Evolutionary conservation across 768 basidiomycete genomes (phyloP), one percentile per base, ranked within the genome.

Genomic region (Kwoniella sp.): DNA sequence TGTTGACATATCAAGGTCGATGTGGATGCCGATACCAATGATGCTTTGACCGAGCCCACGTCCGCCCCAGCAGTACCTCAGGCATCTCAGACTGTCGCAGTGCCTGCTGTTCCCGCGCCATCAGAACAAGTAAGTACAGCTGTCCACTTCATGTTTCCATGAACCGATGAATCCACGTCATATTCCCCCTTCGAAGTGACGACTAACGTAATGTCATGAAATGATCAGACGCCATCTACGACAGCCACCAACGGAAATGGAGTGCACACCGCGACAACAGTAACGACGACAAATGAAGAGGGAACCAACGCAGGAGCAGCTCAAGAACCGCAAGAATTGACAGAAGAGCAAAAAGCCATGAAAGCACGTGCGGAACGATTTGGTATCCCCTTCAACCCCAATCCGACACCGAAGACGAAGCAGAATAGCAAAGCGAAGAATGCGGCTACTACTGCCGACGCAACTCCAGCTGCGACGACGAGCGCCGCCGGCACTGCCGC

Each of bases 311-410:
- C n/a, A n/a, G n/a, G n/a, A n/a, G 30, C 47, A 37, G 55, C 31
- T n/a, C 12, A 54, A 2, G 41, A 53, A 11, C 28, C 34, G 45
- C 41, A 57, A 11, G 58, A 54, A 4, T 53, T 78, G 11, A 78
- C 76, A 23, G 68, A 70, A 15, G 76, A 78, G 54, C 76, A 78
- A 73, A 69, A 72, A 69, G 71, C 70, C 1, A 65, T 73, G 65
- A 75, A 75, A 66, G 70, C 72, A 22, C 76, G 76, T 34, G 76
- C 76, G 9, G 76, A 78, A 45, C 66, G 76, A 56, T 78, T 78
- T 59, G 76, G 76, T 23, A 62, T 78, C 53, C 71, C 76, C n/a
- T 78, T 73, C 71, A 73, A 75, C 69, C 76, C 76, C 22, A 75
- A 78, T 51, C 62, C 73, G 17, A 45, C 67, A 22, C 29, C 68